Base-by-base conservation (phyloP, 2,329 filamentous ascomycete species). In the Aspergillus nomiae region DNA sequence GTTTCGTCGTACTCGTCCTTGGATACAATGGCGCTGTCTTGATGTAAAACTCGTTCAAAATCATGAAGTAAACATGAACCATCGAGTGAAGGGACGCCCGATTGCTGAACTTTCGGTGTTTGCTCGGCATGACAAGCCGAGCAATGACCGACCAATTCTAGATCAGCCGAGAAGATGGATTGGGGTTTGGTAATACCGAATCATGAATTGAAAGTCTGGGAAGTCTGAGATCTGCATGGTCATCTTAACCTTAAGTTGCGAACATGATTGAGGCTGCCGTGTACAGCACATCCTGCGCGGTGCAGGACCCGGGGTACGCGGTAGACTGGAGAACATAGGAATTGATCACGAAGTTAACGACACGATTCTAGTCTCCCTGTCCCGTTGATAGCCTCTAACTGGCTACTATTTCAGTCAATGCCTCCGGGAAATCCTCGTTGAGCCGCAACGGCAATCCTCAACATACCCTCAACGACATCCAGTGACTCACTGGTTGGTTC, bases 21-120 rank as follows among this genome's bases (percentile, higher is more conserved):
- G 6, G 0, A 41, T 9, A n/a, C 7, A n/a, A 3, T 1, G 3
- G 12, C 1, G 7, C 14, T n/a, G 9, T 41, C 8, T 1, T n/a
- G 19, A 41, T n/a, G 16, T 41, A 7, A 41, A 41, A 1, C 4
- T 10, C 19, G 3, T n/a, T n/a, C 2, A 16, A n/a, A 3, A 4
- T 7, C 1, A 19, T 41, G 38, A n/a, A 16, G 4, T 3, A n/a
- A 41, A 9, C 2, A 1, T n/a, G 34, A 2, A 14, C 14, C 5
- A 10, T 9, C 38, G 8, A n/a, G 19, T 9, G 16, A 41, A 41
- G 38, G 38, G 16, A 41, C 3, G 19, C 38, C 38, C 16, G 19
- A n/a, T 41, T 19, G 19, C 38, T 7, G n/a, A 10, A 3, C 19
- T n/a, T 19, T 41, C 38, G 38, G 38, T 19, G 16, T 41, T 41